A percentile compares a stretch with the other conserved stretches of the same genome.
Conservation (phyloP, 495 filamentous ascomycete species). For the Aspergillus egyptiacus region DNA sequence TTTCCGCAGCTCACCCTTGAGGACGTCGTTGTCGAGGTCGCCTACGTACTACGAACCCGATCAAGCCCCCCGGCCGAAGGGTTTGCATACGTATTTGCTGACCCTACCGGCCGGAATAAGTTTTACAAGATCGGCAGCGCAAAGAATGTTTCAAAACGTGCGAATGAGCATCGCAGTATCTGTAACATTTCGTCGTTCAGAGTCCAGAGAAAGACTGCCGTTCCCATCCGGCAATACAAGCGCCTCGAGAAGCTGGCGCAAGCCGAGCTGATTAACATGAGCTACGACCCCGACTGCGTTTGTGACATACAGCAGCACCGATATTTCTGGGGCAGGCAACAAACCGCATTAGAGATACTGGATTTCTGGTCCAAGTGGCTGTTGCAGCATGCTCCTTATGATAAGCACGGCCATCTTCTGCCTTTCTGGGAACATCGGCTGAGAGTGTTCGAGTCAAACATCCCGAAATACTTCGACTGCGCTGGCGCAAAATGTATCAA, state of each 20-base stretch:
- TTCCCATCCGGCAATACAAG: slow-evolving; percentile 5
- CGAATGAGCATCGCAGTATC: slow-evolving; percentile 7
- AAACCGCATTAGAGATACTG: slow-evolving; percentile 6
- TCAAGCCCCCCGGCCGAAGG: slow-evolving; percentile 8
- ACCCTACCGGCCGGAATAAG: slow-evolving; percentile 10
- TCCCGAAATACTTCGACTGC: slow-evolving; percentile 4
- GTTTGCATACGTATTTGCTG: slow-evolving; percentile 11
- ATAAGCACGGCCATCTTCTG: slow-evolving; percentile 2
- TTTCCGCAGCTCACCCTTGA: slow-evolving; percentile 11
- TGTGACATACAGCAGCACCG: slow-evolving; percentile 8
- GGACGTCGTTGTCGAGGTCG: slow-evolving; percentile 5
- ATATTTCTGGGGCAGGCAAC: slow-evolving; percentile 11
- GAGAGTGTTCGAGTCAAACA: slow-evolving; percentile 3
- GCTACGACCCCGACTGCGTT: slow-evolving; percentile 7
- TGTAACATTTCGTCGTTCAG: slow-evolving; percentile 6
- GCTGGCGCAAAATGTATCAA: slow-evolving; percentile 4
- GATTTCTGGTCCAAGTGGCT: slow-evolving; percentile 15
- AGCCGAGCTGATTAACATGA: slow-evolving; percentile 12
- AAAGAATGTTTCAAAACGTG: slow-evolving; percentile 35
- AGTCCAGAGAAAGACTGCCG: slow-evolving; percentile 2
- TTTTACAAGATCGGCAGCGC: slow-evolving; percentile 12
- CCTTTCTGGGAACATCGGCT: slow-evolving; percentile 11
- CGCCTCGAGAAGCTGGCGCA: slow-evolving; percentile 11
- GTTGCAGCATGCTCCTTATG: slow-evolving; percentile 5
- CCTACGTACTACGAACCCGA: slow-evolving; percentile 5